Evolutionary conservation across 2,329 filamentous ascomycete species (phyloP), one percentile per base, ranked within the genome.

Genomic region (Aspergillus phoenicis): DNA sequence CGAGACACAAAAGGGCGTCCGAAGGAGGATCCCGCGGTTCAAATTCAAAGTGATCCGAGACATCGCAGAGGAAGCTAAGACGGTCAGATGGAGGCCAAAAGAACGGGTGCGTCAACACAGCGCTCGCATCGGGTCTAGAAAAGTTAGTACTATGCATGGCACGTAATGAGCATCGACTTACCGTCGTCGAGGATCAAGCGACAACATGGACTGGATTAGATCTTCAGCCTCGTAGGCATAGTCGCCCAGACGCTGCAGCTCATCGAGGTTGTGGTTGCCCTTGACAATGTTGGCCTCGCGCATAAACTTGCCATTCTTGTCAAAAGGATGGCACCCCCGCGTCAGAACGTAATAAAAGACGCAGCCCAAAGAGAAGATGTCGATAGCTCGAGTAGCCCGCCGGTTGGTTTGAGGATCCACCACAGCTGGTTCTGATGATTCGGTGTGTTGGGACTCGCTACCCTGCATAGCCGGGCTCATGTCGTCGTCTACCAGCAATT

Each of bases 321-420:
- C 94, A 70, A 96, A 99, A 0, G 95, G 95, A 75, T 99, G 95
- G 1, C 85, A 87, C 15, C 95, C 95, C 64, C 93, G 91, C 1
- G 94, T 97, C 62, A 99, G 83, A n/a, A 98, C 93, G 75, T 97
- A 99, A 80, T 93, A 98, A 81, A 97, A 99, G n/a, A 99, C 93
- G 57, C 97, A 89, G 1, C 95, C 95, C 38, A 99, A 85, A 0
- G 93, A 97, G 80, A 99, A 99, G 26, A 99, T 97, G 73, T 99
- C 95, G 63, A 98, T 97, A 8, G 95, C 91, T 49, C 95, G 89
- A 49, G 96, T 99, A 6, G 96, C 94, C 55, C 95, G 90, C 61
- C 93, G 89, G 67, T 87, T 87, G 4, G 81, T 83, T 53, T 82
- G 67, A 71, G 82, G 78, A 81, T 84, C 74, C 20, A 87, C 80